Conservation (phyloP, 129 eudicot genomes). For the Flaveria bidentis region DNA sequence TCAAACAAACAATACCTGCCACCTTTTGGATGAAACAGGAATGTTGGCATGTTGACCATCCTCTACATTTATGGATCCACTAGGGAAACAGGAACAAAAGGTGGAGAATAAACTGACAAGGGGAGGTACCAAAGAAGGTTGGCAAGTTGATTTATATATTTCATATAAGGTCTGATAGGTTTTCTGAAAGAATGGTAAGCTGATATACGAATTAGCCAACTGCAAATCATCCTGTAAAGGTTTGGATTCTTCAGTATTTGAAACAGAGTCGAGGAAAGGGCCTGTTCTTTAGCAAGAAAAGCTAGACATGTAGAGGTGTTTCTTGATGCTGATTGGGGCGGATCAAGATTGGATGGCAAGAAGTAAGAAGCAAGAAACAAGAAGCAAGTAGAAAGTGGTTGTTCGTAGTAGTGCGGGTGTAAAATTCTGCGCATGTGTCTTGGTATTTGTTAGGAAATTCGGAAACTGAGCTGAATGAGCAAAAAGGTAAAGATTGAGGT, state of each 20-base stretch:
- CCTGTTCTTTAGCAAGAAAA: not conserved
- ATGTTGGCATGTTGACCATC: not conserved
- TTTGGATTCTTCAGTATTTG: not conserved
- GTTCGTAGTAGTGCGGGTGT: too few species aligned
- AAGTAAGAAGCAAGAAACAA: not conserved
- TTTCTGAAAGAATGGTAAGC: too few species aligned
- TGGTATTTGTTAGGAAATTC: too few species aligned
- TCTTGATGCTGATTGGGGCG: not conserved
- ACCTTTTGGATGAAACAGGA: not conserved
- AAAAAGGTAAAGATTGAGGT: too few species aligned
- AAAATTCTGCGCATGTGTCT: too few species aligned
- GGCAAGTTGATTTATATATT: not conserved
- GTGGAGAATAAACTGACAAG: not conserved
- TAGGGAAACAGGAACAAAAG: not conserved
- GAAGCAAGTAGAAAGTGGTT: too few species aligned
- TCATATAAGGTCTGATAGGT: too few species aligned
- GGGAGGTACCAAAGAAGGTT: not conserved
- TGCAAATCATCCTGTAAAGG: not conserved
- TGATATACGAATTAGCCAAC: too few species aligned
- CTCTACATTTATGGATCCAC: not conserved
- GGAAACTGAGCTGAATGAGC: too few species aligned
- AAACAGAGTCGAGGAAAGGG: not conserved
- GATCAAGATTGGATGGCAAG: not conserved
- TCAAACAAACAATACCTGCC: too few species aligned
- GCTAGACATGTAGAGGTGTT: not conserved